These are phyloP conservation scores for Glonium stellatum DNA, from an alignment of 495 filamentous ascomycete genomes.

Conservation along the genomic window DNA sequence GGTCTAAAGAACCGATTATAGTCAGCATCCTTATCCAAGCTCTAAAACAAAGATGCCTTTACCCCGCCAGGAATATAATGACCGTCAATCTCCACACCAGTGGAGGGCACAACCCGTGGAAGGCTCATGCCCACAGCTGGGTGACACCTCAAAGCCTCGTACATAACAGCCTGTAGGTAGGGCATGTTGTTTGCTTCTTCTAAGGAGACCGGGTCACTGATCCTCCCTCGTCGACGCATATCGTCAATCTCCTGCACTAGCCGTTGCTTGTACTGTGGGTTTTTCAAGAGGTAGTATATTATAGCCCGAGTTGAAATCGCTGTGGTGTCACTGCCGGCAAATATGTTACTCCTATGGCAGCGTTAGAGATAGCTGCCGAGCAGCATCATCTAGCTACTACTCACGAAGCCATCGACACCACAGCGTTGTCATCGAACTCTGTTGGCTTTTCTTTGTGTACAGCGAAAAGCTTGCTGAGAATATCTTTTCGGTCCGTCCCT, in stretches of 20 bases:
- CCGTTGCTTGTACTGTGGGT: conserved; percentile 7
- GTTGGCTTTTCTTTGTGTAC: conserved; percentile 28
- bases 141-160: conserved; percentile 7
- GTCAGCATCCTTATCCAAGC: no score
- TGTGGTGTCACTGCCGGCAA: conserved; percentile 14
- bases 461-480: conserved; percentile 27
- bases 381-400: not conserved
- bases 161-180: conserved; percentile 16
- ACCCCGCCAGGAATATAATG: conserved; percentile 5
- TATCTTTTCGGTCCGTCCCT: conserved; percentile 27
- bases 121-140: conserved; percentile 13
- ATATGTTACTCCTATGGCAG: not conserved
- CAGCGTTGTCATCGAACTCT: conserved; percentile 25
- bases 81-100: conserved; percentile 2
- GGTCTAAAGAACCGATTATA: no score
- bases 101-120: conserved; percentile 7
- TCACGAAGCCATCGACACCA: conserved; percentile 12
- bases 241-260: conserved; percentile 10
- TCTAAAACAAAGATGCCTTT: no score
- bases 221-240: not conserved
- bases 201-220: conserved; percentile 7
- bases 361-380: not conserved
- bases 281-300: conserved; percentile 9
- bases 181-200: conserved; percentile 8
- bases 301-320: conserved; percentile 11